Evolutionary conservation across 2,329 filamentous ascomycete species (phyloP).

Genomic region (Proliferodiscus dingleyae): DNA sequence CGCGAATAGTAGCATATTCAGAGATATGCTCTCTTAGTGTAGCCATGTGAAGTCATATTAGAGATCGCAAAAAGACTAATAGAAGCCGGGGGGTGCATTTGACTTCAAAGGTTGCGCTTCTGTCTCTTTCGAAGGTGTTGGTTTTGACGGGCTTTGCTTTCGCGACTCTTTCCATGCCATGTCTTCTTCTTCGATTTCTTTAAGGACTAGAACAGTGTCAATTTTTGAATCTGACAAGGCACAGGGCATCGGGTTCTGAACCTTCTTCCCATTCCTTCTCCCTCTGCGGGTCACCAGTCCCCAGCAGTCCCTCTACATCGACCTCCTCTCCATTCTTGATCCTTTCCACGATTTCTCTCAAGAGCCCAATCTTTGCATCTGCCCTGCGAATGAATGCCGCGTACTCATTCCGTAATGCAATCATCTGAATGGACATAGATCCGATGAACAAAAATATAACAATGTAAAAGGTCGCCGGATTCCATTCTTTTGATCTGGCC

Average conservation of each 20-base stretch:
- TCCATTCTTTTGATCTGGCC: conserved; percentile 60
- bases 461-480: conserved; percentile 78
- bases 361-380: conserved; percentile 69
- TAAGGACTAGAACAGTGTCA: conserved; percentile 46
- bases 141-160: conserved; percentile 6
- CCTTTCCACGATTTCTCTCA: conserved; percentile 70
- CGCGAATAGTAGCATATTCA: conserved; percentile 41
- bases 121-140: conserved; percentile 2
- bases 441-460: conserved; percentile 82
- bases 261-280: conserved; percentile 88
- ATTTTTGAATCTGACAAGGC: neutral
- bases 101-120: conserved; percentile 17
- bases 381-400: conserved; percentile 68
- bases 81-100: conserved; percentile 29
- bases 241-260: conserved; percentile 35
- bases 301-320: conserved; percentile 77
- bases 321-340: conserved; percentile 70
- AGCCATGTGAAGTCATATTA: too few species aligned
- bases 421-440: conserved; percentile 91
- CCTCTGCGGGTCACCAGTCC: conserved; percentile 67
- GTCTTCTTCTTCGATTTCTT: conserved; percentile 62
- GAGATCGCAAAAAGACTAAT: too few species aligned
- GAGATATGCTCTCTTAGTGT: conserved; percentile 53
- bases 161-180: conserved; percentile 35
- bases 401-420: conserved; percentile 72